Base-by-base conservation (phyloP, 805 yeast species). In the Wickerhamiella parazyma region DNA sequence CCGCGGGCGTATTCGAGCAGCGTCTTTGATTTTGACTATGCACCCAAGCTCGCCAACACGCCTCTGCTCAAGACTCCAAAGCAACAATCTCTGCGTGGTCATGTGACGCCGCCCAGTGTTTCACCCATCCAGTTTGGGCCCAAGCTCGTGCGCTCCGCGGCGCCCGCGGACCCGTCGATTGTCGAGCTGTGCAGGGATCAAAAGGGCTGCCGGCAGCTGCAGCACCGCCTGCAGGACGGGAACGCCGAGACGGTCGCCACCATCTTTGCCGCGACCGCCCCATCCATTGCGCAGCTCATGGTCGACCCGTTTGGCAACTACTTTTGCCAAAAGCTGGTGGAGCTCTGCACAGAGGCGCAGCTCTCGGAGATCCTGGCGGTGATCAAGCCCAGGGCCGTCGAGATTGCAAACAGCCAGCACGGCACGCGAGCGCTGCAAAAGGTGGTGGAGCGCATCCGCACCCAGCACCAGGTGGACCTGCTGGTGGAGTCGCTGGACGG, bases 371-470 rank as follows among this genome's bases (percentile, higher is more conserved):
- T 91, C 38, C 80, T 89, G 24, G 66, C 72, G 48, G 77, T 76
- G 50, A 84, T 93, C 4, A 70, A 86, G 2, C 74, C 81, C 2
- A 77, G 76, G 34, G 72, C 87, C 55, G 78, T 82, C 34, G 67
- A 79, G 34, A 80, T 91, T 50, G 94, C 97, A 0, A 67, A 83
- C 47, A 87, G 87, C 55, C 93, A 94, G 25, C 96, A 91, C 60
- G 98, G 98, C 10, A 91, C 97, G 1, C 72, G 98, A 52, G 95
- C 97, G 1, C 66, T 91, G 48, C 98, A 91, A 60, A 87, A 84
- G 60, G 68, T 87, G 50, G 85, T 91, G 41, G 97, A 91, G 58
- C 80, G 85, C 52, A 71, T 85, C 40, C 62, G 71, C 17, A 72
- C 82, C 8, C 74, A 72, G 16, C 78, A 80, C 53, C 97, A 89